Evolutionary conservation across 345 rosid genomes (phyloP).

Genomic region (Gossypium herbaceum): DNA sequence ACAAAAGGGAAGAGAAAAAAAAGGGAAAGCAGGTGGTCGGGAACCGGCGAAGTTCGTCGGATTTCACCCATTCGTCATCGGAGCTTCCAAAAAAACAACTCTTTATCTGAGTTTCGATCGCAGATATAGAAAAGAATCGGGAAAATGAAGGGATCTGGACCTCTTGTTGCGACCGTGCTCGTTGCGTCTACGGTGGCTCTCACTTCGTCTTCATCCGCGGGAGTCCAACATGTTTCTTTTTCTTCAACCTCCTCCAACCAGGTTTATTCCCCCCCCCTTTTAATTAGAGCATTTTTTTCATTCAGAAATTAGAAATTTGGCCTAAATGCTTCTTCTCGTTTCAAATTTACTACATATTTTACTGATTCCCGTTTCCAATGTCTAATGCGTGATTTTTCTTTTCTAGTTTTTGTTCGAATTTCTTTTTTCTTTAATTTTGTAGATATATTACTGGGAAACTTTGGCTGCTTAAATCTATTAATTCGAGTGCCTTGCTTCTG

Average conservation of each 20-base stretch:
- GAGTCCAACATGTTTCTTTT: not conserved
- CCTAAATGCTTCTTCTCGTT: not conserved
- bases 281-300: not conserved
- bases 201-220: slow-evolving; percentile 33
- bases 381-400: not conserved
- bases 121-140: not conserved
- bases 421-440: not conserved
- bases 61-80: slow-evolving; percentile 15
- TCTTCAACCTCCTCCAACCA: not conserved
- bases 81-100: not conserved
- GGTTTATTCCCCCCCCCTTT: slow-evolving; percentile 14
- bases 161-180: slow-evolving; percentile 40
- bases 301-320: not conserved
- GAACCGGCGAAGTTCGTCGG: slow-evolving; percentile 45
- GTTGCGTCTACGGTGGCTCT: slow-evolving; percentile 53
- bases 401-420: not conserved
- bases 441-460: too few relatives aligned
- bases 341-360: not conserved
- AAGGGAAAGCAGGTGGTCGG: slow-evolving; percentile 18
- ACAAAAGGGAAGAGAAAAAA: not conserved
- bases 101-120: not conserved
- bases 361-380: not conserved
- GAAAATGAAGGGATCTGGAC: slow-evolving; percentile 38
- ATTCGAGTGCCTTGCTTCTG: not conserved
- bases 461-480: not conserved